A percentile compares a stretch with the other conserved stretches of the same genome.
Conservation (phyloP, 768 basidiomycete genomes). For the Leccinum ochraceum region DNA sequence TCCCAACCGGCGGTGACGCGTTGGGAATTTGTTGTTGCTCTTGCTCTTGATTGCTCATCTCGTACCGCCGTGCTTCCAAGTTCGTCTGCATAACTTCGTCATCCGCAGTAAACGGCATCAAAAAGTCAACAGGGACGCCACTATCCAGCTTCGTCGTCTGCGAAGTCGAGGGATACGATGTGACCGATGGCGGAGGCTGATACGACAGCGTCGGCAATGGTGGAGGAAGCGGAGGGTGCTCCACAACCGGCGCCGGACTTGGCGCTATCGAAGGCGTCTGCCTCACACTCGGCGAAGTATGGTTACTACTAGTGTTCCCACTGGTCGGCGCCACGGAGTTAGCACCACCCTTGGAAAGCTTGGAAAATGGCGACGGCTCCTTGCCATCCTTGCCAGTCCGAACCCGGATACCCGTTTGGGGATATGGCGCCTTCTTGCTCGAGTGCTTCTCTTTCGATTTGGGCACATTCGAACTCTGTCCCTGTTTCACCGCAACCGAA, state of each 20-base stretch:
- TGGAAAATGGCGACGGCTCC: conserved; percentile 26
- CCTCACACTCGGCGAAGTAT: conserved; percentile 4
- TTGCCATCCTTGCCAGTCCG: conserved; percentile 43
- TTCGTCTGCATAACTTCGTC: conserved; percentile 20
- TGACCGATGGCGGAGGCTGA: conserved; percentile 9
- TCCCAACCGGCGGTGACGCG: neutral
- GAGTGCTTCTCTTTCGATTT: conserved; percentile 42
- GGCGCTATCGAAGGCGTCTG: conserved; percentile 14
- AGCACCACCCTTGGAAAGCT: conserved; percentile 8
- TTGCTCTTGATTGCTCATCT: conserved; percentile 13
- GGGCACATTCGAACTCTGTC: conserved; percentile 17
- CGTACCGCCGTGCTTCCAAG: conserved; percentile 16
- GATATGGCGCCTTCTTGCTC: conserved; percentile 43
- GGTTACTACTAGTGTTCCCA: conserved; percentile 11
- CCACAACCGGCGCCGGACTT: conserved; percentile 7
- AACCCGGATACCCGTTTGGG: conserved; percentile 48
- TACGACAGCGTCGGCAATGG: conserved; percentile 17
- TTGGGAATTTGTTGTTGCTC: conserved; percentile 15
- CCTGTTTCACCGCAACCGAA: conserved; percentile 9
- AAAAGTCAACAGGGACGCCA: conserved; percentile 20
- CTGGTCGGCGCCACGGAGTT: conserved; percentile 10
- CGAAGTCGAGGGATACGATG: conserved; percentile 10
- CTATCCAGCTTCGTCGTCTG: conserved; percentile 17
- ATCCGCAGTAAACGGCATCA: conserved; percentile 23
- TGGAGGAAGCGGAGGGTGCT: conserved; percentile 12